Base-by-base conservation (phyloP, 2,329 filamentous ascomycete species). In the Xylaria arbuscula region DNA sequence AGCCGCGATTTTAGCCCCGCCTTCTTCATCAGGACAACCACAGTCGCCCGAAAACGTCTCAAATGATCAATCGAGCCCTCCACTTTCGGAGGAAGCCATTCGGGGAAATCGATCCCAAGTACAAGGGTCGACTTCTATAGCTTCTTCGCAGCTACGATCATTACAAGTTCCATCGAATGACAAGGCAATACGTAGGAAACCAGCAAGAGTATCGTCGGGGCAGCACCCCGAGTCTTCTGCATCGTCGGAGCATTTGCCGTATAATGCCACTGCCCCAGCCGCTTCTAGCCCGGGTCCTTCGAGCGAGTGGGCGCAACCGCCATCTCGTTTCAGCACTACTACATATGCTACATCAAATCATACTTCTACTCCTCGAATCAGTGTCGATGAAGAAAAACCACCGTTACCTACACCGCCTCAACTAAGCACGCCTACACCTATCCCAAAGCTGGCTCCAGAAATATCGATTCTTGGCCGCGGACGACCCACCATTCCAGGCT, bases 311-410 rank as follows among this genome's bases (percentile, higher is more conserved):
- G 79, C 81, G 13, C 85, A 87, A 65, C 87, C 87, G 6, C 78
- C 82, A 2, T 91, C 88, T 57, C 86, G 87, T 54, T 92, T 91
- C 77, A 92, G 89, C 78, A 82, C 87, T 70, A 89, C 87, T 8
- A 91, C 88, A 1, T 89, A 87, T 74, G 84, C 86, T 28, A 87
- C 88, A 1, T 85, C 87, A 5, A 78, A 83, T 53, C 78, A 79
- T 38, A 78, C 80, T 13, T 82, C 79, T 19, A 83, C 78, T 51
- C 82, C 80, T 62, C 81, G 78, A 57, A 73, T 78, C 38, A 81
- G 81, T 38, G 70, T 77, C 19, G 80, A 81, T 62, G 76, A 77
- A 24, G 78, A 79, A 53, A 77, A 76, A 10, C 78, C 82, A 5
- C 78, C 81, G 8, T 75, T 81, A 45, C 81, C 75, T 66, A 80